Evolutionary conservation across 2,329 filamentous ascomycete genomes (phyloP), one percentile per base, ranked within the genome.

Genomic region (Claviceps sp.): DNA sequence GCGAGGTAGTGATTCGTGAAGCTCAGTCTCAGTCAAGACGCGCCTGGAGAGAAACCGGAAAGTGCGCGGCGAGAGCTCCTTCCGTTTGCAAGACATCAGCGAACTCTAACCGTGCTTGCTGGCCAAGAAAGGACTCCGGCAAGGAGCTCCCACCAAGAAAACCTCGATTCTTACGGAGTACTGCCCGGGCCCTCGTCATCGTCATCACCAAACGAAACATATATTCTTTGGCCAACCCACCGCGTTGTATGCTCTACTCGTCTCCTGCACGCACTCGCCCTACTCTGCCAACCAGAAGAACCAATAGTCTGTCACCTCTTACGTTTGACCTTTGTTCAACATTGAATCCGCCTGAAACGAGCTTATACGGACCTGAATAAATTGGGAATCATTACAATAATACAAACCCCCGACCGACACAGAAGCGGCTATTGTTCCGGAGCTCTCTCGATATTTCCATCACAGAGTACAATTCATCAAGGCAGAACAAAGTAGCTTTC

Each of bases 281-380:
- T 34, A 34, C 30, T 52, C 48, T 48, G 46, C 30, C 44, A 18
- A 37, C 34, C 38, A 20, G 50, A 47, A 52, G 44, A 43, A 13
- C 43, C 26, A 37, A 13, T 38, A 37, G 43, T 44, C 46, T 37
- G 22, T 22, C 46, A 44, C 42, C 49, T 52, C 46, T 18, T 52
- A 30, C 45, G 50, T 52, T 40, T 48, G 26, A 48, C 50, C 37
- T 44, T 47, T 42, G 50, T 51, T 51, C 43, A 51, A 51, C 50
- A 34, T 36, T 8, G 50, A 30, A 20, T 47, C 40, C 30, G 46
- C 48, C 48, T 52, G 50, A 48, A 36, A 47, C 46, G 36, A 16
- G 38, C 46, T 48, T 44, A 43, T 30, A 48, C 50, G 36, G 40
- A 47, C 16, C 13, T 8, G 9, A 20, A 36, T 11, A 14, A 11